These are phyloP conservation scores for Psilocybe azurescens DNA, from an alignment of 768 basidiomycete species.

Conservation along the genomic window DNA sequence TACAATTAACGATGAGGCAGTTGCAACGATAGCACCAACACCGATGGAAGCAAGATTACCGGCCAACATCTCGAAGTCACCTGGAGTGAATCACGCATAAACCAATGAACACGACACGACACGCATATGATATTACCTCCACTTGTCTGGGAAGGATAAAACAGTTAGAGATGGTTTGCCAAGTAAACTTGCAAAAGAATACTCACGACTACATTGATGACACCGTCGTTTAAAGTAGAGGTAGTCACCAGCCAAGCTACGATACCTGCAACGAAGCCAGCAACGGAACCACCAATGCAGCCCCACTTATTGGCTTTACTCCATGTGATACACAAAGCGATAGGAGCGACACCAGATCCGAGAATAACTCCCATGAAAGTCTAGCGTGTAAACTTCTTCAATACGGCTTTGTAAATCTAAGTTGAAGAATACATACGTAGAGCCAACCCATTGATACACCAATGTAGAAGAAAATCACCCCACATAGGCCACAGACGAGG, in stretches of 20 bases:
- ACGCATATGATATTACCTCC: neutral
- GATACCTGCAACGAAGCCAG: slow-evolving; percentile 73
- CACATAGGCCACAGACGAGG: slow-evolving; percentile 81
- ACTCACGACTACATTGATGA: slow-evolving; percentile 64
- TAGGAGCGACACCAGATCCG: slow-evolving; percentile 85
- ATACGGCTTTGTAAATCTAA: neutral
- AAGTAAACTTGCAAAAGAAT: neutral
- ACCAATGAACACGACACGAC: too few relatives aligned
- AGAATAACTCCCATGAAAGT: slow-evolving; percentile 90
- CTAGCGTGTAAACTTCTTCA: slow-evolving; percentile 36
- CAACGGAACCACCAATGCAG: slow-evolving; percentile 74
- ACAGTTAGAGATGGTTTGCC: neutral
- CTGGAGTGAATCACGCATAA: slow-evolving; percentile 19
- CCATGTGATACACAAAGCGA: slow-evolving; percentile 88
- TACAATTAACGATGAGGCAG: slow-evolving; percentile 67
- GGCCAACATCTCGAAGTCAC: slow-evolving; percentile 75
- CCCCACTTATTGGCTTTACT: slow-evolving; percentile 85
- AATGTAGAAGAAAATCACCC: slow-evolving; percentile 87
- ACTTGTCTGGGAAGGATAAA: neutral
- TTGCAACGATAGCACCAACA: slow-evolving; percentile 78
- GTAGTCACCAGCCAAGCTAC: slow-evolving; percentile 89
- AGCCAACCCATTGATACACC: slow-evolving; percentile 95
- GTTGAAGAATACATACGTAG: slow-evolving; percentile 58
- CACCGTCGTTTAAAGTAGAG: slow-evolving; percentile 65
- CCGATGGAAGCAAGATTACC: slow-evolving; percentile 90